Conservation (phyloP, 2,329 filamentous ascomycete genomes). For the Cyphellophora attinorum region DNA sequence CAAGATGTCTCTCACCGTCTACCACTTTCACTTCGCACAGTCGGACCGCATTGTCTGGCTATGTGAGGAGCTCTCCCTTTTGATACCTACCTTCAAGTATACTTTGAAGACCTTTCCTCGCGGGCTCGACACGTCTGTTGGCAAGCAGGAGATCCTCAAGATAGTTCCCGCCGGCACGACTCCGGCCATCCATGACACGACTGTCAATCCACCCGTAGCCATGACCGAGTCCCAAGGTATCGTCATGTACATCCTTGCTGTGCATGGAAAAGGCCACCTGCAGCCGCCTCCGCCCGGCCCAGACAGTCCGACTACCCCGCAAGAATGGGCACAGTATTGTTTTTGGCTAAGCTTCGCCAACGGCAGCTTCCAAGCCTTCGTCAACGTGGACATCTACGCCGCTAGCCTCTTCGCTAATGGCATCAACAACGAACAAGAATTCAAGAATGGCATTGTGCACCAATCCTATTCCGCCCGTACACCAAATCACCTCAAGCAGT, state of each 20-base stretch:
- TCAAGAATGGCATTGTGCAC: background rate
- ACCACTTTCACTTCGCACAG: slow-evolving; percentile 49
- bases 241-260: slow-evolving; percentile 51
- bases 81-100: slow-evolving; percentile 27
- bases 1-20: slow-evolving; percentile 30
- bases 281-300: slow-evolving; percentile 34
- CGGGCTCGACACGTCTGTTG: slow-evolving; percentile 25
- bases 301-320: slow-evolving; percentile 19
- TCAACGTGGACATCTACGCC: slow-evolving; percentile 2
- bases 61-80: slow-evolving; percentile 50
- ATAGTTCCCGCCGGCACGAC: slow-evolving; percentile 15
- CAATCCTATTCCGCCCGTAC: slow-evolving; percentile 15
- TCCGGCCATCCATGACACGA: slow-evolving; percentile 3
- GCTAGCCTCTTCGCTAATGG: slow-evolving; percentile 25
- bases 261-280: slow-evolving; percentile 41
- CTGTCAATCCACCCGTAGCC: slow-evolving; percentile 24
- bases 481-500: slow-evolving; percentile 26
- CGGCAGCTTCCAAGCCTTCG: slow-evolving; percentile 27
- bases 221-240: slow-evolving; percentile 52
- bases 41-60: slow-evolving; percentile 56
- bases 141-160: slow-evolving; percentile 25
- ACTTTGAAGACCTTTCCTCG: slow-evolving; percentile 37
- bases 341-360: slow-evolving; percentile 56
- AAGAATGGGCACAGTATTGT: slow-evolving; percentile 48
- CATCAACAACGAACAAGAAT: slow-evolving; percentile 3